Conservation (phyloP, 2,329 filamentous ascomycete species). For the Teratosphaeria gauchensis region DNA sequence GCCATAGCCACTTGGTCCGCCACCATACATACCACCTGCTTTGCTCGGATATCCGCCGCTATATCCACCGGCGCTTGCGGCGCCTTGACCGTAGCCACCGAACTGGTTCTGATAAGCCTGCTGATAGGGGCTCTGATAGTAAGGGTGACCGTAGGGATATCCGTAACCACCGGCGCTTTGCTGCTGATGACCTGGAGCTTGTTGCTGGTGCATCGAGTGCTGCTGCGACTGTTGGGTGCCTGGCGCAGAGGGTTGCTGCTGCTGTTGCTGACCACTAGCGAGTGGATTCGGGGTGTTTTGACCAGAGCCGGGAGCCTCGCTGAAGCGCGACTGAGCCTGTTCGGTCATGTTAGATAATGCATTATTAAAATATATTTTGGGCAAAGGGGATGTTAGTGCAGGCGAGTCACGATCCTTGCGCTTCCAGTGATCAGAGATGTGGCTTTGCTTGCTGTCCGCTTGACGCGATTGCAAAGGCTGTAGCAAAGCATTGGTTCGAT, state of each 20-base stretch:
- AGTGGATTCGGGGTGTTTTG: constrained; percentile 84
- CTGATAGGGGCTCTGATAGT: constrained; percentile 54
- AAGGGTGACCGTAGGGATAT: constrained; percentile 52
- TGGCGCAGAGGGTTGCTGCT: constrained; percentile 21
- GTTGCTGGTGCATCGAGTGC: constrained; percentile 21
- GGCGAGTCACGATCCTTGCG: neutral
- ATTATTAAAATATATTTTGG: constrained; percentile 6
- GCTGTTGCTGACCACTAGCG: constrained; percentile 46
- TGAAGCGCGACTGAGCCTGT: constrained; percentile 57
- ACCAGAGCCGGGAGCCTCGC: constrained; percentile 74
- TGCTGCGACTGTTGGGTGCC: constrained; percentile 34
- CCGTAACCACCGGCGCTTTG: constrained; percentile 42
- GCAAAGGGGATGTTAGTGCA: constrained; percentile 1
- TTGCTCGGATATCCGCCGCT: constrained; percentile 31
- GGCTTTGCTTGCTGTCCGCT: neutral
- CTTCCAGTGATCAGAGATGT: neutral
- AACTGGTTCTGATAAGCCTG: constrained; percentile 55
- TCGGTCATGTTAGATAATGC: constrained; percentile 23
- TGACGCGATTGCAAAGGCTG: neutral
- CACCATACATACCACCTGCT: constrained; percentile 53
- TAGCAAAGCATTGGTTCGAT: neutral
- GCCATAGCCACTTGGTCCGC: constrained; percentile 51
- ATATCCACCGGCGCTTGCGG: constrained; percentile 28
- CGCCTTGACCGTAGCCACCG: constrained; percentile 36
- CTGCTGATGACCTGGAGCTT: constrained; percentile 31